Percentiles rank a stretch among this genome's conserved stretches.
These are phyloP conservation scores for Mucor saturninus DNA, from an alignment of 371 early-diverging fungal species.

Conservation along the genomic window DNA sequence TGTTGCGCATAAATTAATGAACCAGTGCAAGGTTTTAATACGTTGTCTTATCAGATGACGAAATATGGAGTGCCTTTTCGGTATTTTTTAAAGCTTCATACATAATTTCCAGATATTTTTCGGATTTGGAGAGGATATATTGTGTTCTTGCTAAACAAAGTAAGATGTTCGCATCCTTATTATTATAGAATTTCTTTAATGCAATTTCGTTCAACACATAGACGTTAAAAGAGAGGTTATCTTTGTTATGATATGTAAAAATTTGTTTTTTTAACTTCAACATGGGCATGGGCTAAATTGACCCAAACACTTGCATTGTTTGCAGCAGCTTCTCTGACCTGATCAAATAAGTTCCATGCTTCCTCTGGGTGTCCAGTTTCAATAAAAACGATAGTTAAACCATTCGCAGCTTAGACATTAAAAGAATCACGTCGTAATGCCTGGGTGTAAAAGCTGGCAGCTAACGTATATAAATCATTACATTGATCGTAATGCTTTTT, in stretches of 20 bases:
- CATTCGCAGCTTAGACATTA: slow-evolving; percentile 80
- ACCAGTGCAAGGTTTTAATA: slow-evolving; percentile 82
- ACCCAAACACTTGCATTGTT: slow-evolving; percentile 66
- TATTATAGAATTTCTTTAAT: slow-evolving; percentile 54
- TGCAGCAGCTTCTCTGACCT: slow-evolving; percentile 67
- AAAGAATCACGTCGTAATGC: slow-evolving; percentile 73
- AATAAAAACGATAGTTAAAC: slow-evolving; percentile 79
- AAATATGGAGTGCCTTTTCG: slow-evolving; percentile 56
- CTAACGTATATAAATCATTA: slow-evolving; percentile 67
- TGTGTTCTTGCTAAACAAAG: slow-evolving; percentile 82
- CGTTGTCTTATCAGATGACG: slow-evolving; percentile 68
- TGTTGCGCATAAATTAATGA: slow-evolving; percentile 83
- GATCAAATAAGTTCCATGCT: slow-evolving; percentile 78
- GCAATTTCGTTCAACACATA: slow-evolving; percentile 67
- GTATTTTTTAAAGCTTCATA: slow-evolving; percentile 65
- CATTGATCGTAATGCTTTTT: slow-evolving; percentile 42
- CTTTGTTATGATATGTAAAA: too few relatives aligned
- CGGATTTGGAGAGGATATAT: slow-evolving; percentile 77
- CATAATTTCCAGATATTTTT: slow-evolving; percentile 75
- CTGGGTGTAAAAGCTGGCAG: slow-evolving; percentile 83
- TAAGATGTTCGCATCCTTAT: slow-evolving; percentile 61
- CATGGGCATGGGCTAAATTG: slow-evolving; percentile 80
- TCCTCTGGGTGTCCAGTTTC: slow-evolving; percentile 71
- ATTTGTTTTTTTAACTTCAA: slow-evolving; percentile 54
- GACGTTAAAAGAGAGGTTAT: not conserved